These are phyloP conservation scores for Yamadazyma blattariae DNA, from an alignment of 1,139 yeast species.

Conservation along the genomic window DNA sequence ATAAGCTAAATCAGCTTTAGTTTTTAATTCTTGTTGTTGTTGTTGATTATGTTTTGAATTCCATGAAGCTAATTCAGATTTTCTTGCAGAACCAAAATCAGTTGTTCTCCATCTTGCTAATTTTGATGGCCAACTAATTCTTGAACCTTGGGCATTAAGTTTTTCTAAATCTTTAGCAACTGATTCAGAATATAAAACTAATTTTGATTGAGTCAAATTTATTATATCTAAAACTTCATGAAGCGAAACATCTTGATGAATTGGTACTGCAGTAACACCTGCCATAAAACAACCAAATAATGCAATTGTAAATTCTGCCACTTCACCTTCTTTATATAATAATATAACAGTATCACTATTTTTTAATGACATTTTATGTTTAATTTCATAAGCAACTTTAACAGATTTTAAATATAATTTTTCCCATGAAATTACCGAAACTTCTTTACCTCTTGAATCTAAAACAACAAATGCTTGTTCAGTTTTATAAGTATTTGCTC, in stretches of 20 bases:
- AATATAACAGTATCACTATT: slow-evolving; percentile 83
- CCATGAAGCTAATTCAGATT: slow-evolving; percentile 36
- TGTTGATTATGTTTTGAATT: slow-evolving; percentile 20
- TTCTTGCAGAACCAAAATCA: slow-evolving; percentile 72
- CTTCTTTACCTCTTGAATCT: slow-evolving; percentile 81
- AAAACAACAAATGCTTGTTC: slow-evolving; percentile 73
- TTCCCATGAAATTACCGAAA: slow-evolving; percentile 81
- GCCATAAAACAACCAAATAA: slow-evolving; percentile 90
- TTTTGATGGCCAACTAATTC: slow-evolving; percentile 43
- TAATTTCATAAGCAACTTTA: slow-evolving; percentile 83
- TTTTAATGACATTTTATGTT: slow-evolving; percentile 65
- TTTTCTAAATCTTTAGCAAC: slow-evolving; percentile 71
- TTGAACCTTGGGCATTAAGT: slow-evolving; percentile 35
- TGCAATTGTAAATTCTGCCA: slow-evolving; percentile 82
- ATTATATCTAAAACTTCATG: slow-evolving; percentile 72
- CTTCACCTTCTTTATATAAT: slow-evolving; percentile 80
- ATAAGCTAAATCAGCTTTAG: slow-evolving; percentile 73
- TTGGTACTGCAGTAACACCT: slow-evolving; percentile 92
- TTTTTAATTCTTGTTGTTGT: slow-evolving; percentile 17
- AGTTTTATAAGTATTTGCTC: slow-evolving; percentile 64
- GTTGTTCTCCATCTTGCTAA: slow-evolving; percentile 79
- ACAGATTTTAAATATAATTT: slow-evolving; percentile 80
- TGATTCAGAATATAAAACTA: slow-evolving; percentile 78
- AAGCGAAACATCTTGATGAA: slow-evolving; percentile 67
- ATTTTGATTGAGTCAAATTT: slow-evolving; percentile 69